Percentiles rank a stretch among this genome's conserved stretches.
These are phyloP conservation scores for Acacia melanoxylon DNA, from an alignment of 306 rosid species.

Conservation along the genomic window DNA sequence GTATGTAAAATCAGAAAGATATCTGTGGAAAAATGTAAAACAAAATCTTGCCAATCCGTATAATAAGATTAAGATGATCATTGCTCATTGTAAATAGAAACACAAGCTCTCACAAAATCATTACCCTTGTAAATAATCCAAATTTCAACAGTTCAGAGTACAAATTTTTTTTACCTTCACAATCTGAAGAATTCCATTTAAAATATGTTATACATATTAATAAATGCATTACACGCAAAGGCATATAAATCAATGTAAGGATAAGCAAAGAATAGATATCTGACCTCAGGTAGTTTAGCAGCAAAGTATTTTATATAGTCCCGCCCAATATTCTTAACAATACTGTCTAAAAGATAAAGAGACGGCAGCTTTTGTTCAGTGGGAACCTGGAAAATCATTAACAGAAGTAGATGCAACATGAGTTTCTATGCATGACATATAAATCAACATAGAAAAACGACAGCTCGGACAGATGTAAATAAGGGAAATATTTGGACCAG, in stretches of 20 bases:
- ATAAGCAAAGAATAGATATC: slow-evolving; percentile 41
- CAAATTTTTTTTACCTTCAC: slow-evolving; percentile 23
- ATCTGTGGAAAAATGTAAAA: slow-evolving; percentile 12
- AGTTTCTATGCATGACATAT: slow-evolving; percentile 17
- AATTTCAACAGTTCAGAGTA: slow-evolving; percentile 6
- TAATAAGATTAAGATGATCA: slow-evolving; percentile 29
- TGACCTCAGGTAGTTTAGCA: slow-evolving; percentile 85
- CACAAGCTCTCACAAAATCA: slow-evolving; percentile 5
- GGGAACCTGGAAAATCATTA: slow-evolving; percentile 73
- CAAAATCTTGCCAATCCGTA: slow-evolving; percentile 23
- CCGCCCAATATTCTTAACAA: slow-evolving; percentile 95
- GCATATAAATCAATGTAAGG: slow-evolving; percentile 9
- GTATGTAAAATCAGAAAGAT: slow-evolving; percentile 30
- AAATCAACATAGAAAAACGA: slow-evolving; percentile 17
- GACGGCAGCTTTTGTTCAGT: slow-evolving; percentile 96
- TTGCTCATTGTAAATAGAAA: slow-evolving; percentile 23
- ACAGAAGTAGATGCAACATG: slow-evolving; percentile 25
- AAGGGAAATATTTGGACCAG: slow-evolving; percentile 16
- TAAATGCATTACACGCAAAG: background rate
- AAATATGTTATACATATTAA: slow-evolving; percentile 5
- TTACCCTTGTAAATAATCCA: slow-evolving; percentile 10
- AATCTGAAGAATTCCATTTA: slow-evolving; percentile 6
- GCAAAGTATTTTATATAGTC: slow-evolving; percentile 93
- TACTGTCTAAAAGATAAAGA: slow-evolving; percentile 97
- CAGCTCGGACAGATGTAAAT: background rate